Evolutionary conservation across 225 moss, liverwort and hornwort genomes (phyloP), one percentile per base, ranked within the genome.

Genomic region (Bryum argenteum): DNA sequence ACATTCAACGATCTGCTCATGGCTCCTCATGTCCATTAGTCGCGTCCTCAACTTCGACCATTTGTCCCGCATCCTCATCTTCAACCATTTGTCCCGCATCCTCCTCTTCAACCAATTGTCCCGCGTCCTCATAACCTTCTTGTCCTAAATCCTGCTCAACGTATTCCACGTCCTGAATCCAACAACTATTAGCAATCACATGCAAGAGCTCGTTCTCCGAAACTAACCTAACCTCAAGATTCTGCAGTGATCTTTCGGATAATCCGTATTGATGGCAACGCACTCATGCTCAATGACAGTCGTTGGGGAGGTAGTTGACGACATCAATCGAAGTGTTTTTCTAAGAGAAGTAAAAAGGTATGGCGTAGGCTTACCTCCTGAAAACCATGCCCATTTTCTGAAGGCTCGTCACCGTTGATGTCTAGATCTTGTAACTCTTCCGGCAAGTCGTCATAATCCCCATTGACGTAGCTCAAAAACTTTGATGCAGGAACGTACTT

Each of bases 381-480:
- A 53, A 79, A 71, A 47, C 54, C 75, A 79, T 91, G 82, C 48
- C 93, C 93, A 77, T 93, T 93, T 66, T 85, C 87, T 57, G 82
- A 63, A 28, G 82, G 87, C 67, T 82, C 85, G 62, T 85, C 85
- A 20, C 64, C 87, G 61, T 84, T 82, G 39, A 86, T 66, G 53
- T 88, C 77, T 51, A 81, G 61, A 19, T 50, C 79, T 72, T 89
- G 84, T 60, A 89, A 40, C 61, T 91, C 84, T 77, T 88, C 88
- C 44, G 83, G 75, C 72, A 91, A 73, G 67, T 93, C 82, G 45
- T 71, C 87, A 52, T 62, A 62, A 48, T 74, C 78, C 48, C 82
- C 82, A 45, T 80, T 79, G 51, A 76, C 68, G 68, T 88, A 86
- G 71, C 67, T 85, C 75, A 77, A 66, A 69, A 84, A 91, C 56